Base-by-base conservation (phyloP, 169 alveolate species). In the Theileria annulata region DNA sequence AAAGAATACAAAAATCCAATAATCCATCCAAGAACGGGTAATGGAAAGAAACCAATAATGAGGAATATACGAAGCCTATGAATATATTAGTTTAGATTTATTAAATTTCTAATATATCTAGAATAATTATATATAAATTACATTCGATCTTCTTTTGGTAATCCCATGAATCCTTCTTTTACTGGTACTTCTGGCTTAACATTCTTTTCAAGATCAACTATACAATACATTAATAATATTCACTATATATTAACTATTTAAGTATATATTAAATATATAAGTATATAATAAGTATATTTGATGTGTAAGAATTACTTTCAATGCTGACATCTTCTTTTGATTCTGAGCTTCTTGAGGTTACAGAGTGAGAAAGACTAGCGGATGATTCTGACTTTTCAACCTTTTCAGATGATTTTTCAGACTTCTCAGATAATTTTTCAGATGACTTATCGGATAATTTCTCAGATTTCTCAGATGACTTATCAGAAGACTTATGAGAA, bases 11-110 rank as follows among this genome's bases (percentile, higher is more conserved):
- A 66, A 54, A 28, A n/a, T 56, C 90, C 90, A 6, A 77, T 23
- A 10, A 84, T n/a, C 86, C 90, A 84, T 0, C 87, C 86, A 5
- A 84, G 47, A 62, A 75, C 73, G 54, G 78, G 47, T 47, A 84
- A 70, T 35, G 90, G 90, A 5, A 84, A 56, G 5, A 84, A 12
- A 5, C 90, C 90, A 19, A 84, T 17, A 17, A 76, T 37, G 13
- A 67, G 72, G 30, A 84, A 77, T 47, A 76, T 23, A 28, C 90
- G 90, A 23, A 84, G 80, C 31, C 88, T 82, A 62, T 10, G 56
- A 9, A 23, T 25, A 54, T 9, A 60, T 60, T 60, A 60, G 27
- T 13, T 60, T 56, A 48, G 8, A 77, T 33, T n/a, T 27, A 8
- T 48, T 25, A 4, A 17, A 21, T n/a, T n/a, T 13, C 19, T n/a